Conservation (phyloP, 148 eudicot species). For the Dysphania ambrosioides region DNA sequence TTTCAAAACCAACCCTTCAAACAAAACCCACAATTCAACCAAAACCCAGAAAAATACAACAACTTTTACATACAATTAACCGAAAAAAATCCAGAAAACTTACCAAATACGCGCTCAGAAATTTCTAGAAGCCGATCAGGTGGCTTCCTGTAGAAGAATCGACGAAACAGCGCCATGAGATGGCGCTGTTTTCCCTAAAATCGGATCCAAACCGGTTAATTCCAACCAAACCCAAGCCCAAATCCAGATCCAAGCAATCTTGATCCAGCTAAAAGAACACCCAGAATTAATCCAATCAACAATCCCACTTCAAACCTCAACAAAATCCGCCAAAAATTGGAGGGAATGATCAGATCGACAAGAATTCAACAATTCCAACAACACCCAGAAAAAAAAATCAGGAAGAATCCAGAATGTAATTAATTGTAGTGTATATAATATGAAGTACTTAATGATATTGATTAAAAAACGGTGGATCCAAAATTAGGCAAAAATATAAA, state of each 20-base stretch:
- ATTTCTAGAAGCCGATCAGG: conserved; percentile 76
- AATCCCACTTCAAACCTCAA: not conserved
- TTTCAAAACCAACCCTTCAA: not conserved
- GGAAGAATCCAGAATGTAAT: conserved; percentile 7
- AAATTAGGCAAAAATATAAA: not conserved
- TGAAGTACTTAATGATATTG: not conserved
- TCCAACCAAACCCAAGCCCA: not conserved
- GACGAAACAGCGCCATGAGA: conserved; percentile 83
- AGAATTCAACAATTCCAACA: conserved; percentile 5
- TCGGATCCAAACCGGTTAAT: conserved; percentile 54
- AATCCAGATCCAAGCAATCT: conserved; percentile 14
- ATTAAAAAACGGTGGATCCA: not conserved
- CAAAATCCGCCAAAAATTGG: not conserved
- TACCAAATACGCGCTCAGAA: conserved; percentile 71
- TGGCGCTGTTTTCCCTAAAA: conserved; percentile 67
- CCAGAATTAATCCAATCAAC: not conserved
- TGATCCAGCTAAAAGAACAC: conserved; percentile 2
- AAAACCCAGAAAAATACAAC: not conserved
- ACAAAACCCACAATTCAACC: conserved; percentile 16
- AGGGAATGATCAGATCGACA: not conserved
- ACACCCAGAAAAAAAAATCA: not conserved
- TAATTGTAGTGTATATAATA: not conserved
- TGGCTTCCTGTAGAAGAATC: conserved; percentile 67
- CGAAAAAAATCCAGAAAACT: not conserved
- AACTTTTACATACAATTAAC: not conserved